A percentile compares a stretch with the other conserved stretches of the same genome.
phyloP scores from a whole-genome alignment of 2,329 filamentous ascomycete genomes.

The Fusarium goolgardi region DNA sequence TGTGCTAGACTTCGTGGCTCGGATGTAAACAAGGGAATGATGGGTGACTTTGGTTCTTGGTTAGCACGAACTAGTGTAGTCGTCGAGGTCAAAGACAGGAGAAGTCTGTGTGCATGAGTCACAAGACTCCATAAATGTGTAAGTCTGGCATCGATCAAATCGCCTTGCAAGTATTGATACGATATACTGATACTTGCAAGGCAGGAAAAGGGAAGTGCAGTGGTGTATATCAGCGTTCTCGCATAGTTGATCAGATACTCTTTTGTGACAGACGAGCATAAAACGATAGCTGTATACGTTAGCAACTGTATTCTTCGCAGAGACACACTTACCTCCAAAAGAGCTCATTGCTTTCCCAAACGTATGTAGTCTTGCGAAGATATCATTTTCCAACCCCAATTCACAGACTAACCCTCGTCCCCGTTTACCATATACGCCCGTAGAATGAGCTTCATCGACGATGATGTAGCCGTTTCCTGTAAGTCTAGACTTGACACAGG shows the following conservation, averaged over 20 bases:
- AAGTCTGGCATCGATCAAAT: constrained; percentile 56
- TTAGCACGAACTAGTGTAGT: constrained; percentile 48
- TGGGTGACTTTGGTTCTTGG: constrained; percentile 65
- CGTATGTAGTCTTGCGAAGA: constrained; percentile 71
- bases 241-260: constrained; percentile 81
- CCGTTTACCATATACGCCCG: constrained; percentile 66
- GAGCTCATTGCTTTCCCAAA: constrained; percentile 76
- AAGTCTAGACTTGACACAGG: constrained; percentile 65
- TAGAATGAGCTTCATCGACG: constrained; percentile 76
- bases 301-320: not conserved
- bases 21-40: constrained; percentile 71
- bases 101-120: constrained; percentile 58
- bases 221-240: constrained; percentile 80
- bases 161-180: constrained; percentile 66
- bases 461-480: constrained; percentile 72
- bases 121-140: constrained; percentile 51
- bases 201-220: constrained; percentile 71
- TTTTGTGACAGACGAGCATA: constrained; percentile 69
- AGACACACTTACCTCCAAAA: constrained; percentile 71
- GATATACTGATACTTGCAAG: constrained; percentile 68
- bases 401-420: constrained; percentile 70
- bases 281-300: constrained; percentile 59
- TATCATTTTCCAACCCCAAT: constrained; percentile 64
- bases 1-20: constrained; percentile 68
- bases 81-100: constrained; percentile 53